Evolutionary conservation across 768 basidiomycete genomes (phyloP), one percentile per base, ranked within the genome.

Genomic region (Lentinula sp.): DNA sequence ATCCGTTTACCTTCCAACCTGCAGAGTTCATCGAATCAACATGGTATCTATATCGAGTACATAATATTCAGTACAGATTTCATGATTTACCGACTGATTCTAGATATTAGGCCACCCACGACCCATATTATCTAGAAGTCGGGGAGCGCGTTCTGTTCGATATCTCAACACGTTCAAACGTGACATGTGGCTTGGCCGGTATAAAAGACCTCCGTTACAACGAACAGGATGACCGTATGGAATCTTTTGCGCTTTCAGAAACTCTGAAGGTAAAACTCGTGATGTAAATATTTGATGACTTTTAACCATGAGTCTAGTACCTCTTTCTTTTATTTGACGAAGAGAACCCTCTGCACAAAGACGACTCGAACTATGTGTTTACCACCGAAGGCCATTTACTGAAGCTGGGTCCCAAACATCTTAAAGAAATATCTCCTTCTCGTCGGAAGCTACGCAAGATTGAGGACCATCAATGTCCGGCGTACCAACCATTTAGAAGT

Each of bases 331-430:
- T 97, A 41, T 98, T 98, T 67, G 93, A 94, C 65, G 92, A 95
- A 73, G 84, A 85, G 6, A 92, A 93, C 64, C 79, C 79, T 0
- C 68, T 95, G 28, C 85, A 93, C 67, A 73, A 70, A 2, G 88
- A 91, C 66, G 88, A 91, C 69, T 90, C 90, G 0, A 91, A 94
- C 70, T 90, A 87, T 63, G 91, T 98, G 9, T 90, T 97, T 70
- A 93, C 95, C 6, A 99, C 97, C 0, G 97, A 98, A 72, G 97
- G 96, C 0, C 97, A 99, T 69, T 81, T 93, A 28, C 77, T 99
- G 48, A 79, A 80, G 10, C 80, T 97, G 18, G 85, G 84, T 1
- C 71, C 66, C 42, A 67, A 82, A 50, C 76, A 83, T 54, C 75
- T 90, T 33, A 81, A 77, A 63, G 81, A 83, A 7, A 73, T 82